Base-by-base conservation (phyloP, 768 basidiomycete genomes). In the Pleurotus sapidus region DNA sequence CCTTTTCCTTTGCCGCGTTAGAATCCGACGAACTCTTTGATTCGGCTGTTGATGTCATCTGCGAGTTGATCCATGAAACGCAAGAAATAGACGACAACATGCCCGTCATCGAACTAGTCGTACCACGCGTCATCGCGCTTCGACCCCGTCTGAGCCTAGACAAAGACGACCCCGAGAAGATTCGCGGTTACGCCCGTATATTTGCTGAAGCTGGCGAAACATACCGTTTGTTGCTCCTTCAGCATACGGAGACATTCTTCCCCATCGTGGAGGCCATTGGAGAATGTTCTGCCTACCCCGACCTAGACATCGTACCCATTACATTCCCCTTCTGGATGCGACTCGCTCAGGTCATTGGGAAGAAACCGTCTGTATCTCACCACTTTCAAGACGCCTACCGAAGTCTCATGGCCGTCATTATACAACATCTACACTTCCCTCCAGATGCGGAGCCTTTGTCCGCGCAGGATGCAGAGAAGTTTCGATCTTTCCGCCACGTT, bases 241-340 rank as follows among this genome's bases (percentile, higher is more conserved):
- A 90, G 61, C 95, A 98, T 68, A 86, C 91, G 6, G 89, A 94
- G 59, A 89, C 91, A 0, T 97, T 98, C 73, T 91, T 93, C 72
- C 94, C 96, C 0, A 86, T 99, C 61, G 93, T 99, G 18, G 89
- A 96, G 64, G 95, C 94, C 20, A 95, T 99, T 63, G 90, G 90
- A 7, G 84, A 89, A 65, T 98, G 96, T 67, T 89, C 97, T 12
- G 91, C 92, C 1, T 96, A 92, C 73, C 82, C 83, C 14, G 94
- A 98, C 68, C 87, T 98, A 57, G 97, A 98, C 67, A 91, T 98
- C 66, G 95, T 97, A 25, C 92, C 90, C 3, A 95, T 98, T 71
- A 98, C 97, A 9, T 98, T 98, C 77, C 87, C 89, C 25, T 98
- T 99, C 79, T 99, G 97, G 97, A 95, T 93, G 86, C 88, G 91